Base-by-base conservation (phyloP, 2,329 filamentous ascomycete species). In the Hyphodiscus sp. region DNA sequence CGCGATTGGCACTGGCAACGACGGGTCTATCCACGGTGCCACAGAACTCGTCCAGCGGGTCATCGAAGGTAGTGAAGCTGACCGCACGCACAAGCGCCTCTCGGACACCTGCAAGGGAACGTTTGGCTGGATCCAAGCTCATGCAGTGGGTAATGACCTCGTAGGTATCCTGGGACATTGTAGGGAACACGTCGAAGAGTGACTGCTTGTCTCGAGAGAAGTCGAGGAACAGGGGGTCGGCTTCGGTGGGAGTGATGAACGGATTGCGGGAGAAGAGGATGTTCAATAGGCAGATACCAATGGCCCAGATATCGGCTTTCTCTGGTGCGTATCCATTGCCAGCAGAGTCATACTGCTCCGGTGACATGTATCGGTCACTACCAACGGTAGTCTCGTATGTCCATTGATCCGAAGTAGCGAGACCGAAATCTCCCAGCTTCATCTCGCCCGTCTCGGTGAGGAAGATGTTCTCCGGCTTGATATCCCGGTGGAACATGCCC, bases 401-500 rank as follows among this genome's bases (percentile, higher is more conserved):
- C 91, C 90, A 96, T 63, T 84, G 78, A 57, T 95, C 90, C 7
- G 84, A 88, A 11, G 92, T 96, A 49, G 91, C 91, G 58, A 99
- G 78, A 51, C 94, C 94, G 69, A 97, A 96, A 71, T 99, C 94
- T 66, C 94, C 94, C 38, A 99, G 83, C 75, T 99, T 99, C 87
- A 97, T 88, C 41, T 86, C 80, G 51, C 92, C 92, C 62, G 86
- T 82, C 56, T 91, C 82, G 55, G 85, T 88, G 59, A 99, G 79
- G 71, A 99, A 97, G 71, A 99, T 96, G 77, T 99, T 99, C 79
- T 99, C 94, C 0, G 94, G 94, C 76, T 99, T 99, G 81, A 99
- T 96, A 71, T 99, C 94, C 57, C 94, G 89, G 69, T 99, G 94
- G 70, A 91, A 96, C 68, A 97, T 82, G 60, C 90, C 91, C 70